Evolutionary conservation across 1,284 basidiomycete genomes (phyloP), one percentile per base, ranked within the genome.

Genomic region (Fomitopsis pinicola): DNA sequence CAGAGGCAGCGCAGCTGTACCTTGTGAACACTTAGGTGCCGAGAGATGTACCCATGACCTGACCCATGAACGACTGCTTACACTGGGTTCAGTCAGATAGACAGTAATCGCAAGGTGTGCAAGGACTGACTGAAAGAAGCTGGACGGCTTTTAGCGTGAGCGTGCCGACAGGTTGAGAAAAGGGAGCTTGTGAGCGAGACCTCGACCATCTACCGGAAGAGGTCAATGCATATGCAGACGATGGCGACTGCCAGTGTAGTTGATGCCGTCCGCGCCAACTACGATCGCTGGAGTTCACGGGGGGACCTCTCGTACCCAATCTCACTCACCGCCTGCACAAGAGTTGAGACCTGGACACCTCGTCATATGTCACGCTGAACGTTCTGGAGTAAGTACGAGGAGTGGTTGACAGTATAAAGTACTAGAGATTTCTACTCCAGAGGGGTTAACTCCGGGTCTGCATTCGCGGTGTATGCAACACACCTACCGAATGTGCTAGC

Each of bases 371-470:
- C 4, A 87, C 86, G 52, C 75, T 66, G 63, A 89, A 88, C 3
- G 82, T 75, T 35, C 78, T 66, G 0, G 84, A 78, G 40, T 86
- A 73, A 78, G 40, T 86, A 73, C 64, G 88, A 91, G 73, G 62
- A 91, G 72, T 0, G 89, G 89, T 72, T 89, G 89, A 62, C 85
- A 86, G 64, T 91, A 91, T 68, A 89, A 91, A 55, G 91, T 68
- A 64, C 91, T 91, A 19, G 82, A 80, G 30, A 83, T 83, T 50
- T 73, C 84, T 86, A 59, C 10, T 48, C 10, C 26, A 9, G 5
- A 10, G 48, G 15, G 30, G 48, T 50, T 9, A 50, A 15, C 19
- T 45, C 45, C 5, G n/a, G 5, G 26, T 14, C 2, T 40, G 8
- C 8, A 1, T 40, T 3, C 38, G 10, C 6, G 10, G 26, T 14